Evolutionary conservation across 2,329 filamentous ascomycete genomes (phyloP), one percentile per base, ranked within the genome.

Genomic region (Hypomyces rosellus): DNA sequence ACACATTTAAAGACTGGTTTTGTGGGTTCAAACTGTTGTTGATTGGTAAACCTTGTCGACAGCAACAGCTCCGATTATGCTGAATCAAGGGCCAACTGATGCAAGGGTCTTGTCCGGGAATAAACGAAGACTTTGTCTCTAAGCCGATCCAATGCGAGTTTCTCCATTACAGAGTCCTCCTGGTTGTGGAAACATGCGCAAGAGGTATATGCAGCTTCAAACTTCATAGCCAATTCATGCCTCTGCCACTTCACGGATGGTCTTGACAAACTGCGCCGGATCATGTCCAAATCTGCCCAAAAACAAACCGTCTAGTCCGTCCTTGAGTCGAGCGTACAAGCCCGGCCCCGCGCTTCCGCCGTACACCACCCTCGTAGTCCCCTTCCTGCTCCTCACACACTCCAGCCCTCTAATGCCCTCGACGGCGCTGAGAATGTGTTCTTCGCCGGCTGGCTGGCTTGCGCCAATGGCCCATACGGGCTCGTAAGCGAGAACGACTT

Each of bases 381-480:
- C 85, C 11, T 69, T 70, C 45, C 84, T 72, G 16, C 62, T 62
- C 52, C 68, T 67, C 6, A 82, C 69, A 48, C 77, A 71, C 22
- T 80, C 75, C 11, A 80, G 65, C 5, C 61, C 61, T 48, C 84
- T 75, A 45, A 91, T 74, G 15, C 80, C 80, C 59, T 76, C 76
- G 14, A 86, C 83, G 2, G 93, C 87, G 36, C 74, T 77, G 4
- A 85, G 77, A 0, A 95, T 86, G 63, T 95, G 85, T 54, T 84
- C 82, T 15, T 84, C 78, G 7, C 77, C 77, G 0, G 89, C 89
- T 2, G 89, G 88, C 60, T 84, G 73, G 1, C 77, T 72, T 9
- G 88, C 84, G 1, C 89, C 89, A 66, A 93, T 95, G 1, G 89
- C 89, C 89, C 89, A 95, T 1, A 93, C 88, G 7, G 89, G 89